Base-by-base conservation (phyloP, 169 alveolate species). In the Plasmodium berghei region DNA sequence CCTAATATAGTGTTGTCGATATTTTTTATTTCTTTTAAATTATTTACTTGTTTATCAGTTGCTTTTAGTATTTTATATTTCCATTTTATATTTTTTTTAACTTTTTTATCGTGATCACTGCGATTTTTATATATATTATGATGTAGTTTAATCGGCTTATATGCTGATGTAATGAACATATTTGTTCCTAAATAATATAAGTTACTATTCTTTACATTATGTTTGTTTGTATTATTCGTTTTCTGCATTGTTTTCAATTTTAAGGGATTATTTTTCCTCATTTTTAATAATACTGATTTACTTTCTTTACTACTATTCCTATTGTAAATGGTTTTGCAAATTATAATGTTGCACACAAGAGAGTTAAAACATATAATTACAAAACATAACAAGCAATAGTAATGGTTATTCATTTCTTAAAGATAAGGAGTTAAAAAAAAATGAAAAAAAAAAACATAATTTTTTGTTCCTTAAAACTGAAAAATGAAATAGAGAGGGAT, bases 1-100 rank as follows among this genome's bases (percentile, higher is more conserved):
- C 91, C 91, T 28, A 86, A 49, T 48, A 86, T 52, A 4, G 91
- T 86, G 55, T 86, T 69, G 49, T 86, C 91, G 0, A 86, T 42
- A 34, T 86, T 86, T 70, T 86, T 86, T n/a, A 86, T 26, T 59
- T 10, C 42, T 45, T 73, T 86, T 56, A 86, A 72, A 70, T 86
- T 86, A 24, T 46, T 20, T 4, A 86, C 9, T 16, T 64, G 72
- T 71, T 86, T 86, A 34, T 14, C 20, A 20, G 40, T 45, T 20
- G 56, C 66, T 45, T 34, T 56, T 10, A 55, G 34, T 42, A 64
- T 20, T 12, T 48, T 52, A 14, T 9, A 16, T 66, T 18, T 66
- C 16, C 62, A 64, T 42, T 71, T 62, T n/a, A 8, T 12, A 14
- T 52, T 16, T 2, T 10, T 52, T 52, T 52, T 52, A 52, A 14